phyloP scores from a whole-genome alignment of 176 grass and related monocot species.

The Typha latifolia region DNA sequence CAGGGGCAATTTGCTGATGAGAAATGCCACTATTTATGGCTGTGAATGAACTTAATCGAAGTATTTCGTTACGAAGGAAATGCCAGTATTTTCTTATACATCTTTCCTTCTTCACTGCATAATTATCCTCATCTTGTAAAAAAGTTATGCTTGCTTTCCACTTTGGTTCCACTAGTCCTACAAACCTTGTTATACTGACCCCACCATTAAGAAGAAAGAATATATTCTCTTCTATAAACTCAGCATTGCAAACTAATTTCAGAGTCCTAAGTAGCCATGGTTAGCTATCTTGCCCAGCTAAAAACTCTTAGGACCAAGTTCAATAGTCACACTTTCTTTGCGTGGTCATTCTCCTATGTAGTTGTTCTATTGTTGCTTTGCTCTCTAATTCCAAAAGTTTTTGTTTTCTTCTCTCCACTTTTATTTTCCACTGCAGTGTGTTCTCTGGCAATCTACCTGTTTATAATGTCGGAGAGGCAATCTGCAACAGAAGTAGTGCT shows the following conservation, averaged over 20 bases:
- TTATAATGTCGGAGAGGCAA: constrained; percentile 16
- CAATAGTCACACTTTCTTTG: not conserved
- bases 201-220: constrained; percentile 20
- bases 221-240: constrained; percentile 44
- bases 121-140: no score
- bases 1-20: no score
- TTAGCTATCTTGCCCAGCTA: not conserved
- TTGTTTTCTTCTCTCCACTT: constrained; percentile 52
- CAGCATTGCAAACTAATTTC: constrained; percentile 1
- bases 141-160: not conserved
- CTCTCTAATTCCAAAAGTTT: constrained; percentile 16
- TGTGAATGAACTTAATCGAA: no score
- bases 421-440: constrained; percentile 38
- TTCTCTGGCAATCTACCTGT: constrained; percentile 26
- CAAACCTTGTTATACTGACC: not conserved
- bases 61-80: no score
- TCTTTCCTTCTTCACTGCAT: no score
- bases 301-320: not conserved
- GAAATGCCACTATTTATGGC: no score
- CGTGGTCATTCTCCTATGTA: not conserved
- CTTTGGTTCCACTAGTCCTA: not conserved
- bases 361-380: not conserved
- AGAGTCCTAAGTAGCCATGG: constrained; percentile 23
- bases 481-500: constrained; percentile 31
- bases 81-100: no score